Base-by-base conservation (phyloP, 2,329 filamentous ascomycete genomes). In the Fusarium haematococcum region DNA sequence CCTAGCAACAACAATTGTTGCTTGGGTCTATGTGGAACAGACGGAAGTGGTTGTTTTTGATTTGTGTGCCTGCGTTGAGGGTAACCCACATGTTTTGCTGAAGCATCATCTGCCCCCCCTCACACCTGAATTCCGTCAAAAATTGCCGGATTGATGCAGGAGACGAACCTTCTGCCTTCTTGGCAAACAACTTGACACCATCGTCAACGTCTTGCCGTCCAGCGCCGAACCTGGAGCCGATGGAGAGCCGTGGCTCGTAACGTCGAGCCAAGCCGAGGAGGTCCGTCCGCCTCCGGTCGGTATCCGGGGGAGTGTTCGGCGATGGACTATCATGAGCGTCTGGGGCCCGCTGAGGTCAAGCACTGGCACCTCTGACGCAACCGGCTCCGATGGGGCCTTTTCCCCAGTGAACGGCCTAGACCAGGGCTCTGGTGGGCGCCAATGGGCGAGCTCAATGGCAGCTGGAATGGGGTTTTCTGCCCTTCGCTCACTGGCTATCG, bases 201-300 rank as follows among this genome's bases (percentile, higher is more conserved):
- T 45, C 27, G 16, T 56, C 23, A 35, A 58, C 25, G 20, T 52
- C 33, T 63, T 52, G 33, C 63, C 41, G 63, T 57, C 66, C 52
- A 52, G 52, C 54, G 56, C 65, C 50, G 69, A 72, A 57, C 23
- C 59, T 39, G 69, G 59, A 63, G 72, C 73, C 67, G 71, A 75
- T 68, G 18, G 50, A 54, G 57, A 75, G 65, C 74, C 72, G 66
- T 70, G 69, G 69, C 72, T 78, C 75, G 73, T 71, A 74, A 71
- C 60, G 60, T 76, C 71, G 68, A 75, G 62, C 57, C 63, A 68
- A 77, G 73, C 76, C 76, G 76, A 78, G 73, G 59, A 77, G 66
- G 67, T 68, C 70, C 69, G 76, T 67, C 63, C 69, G 58, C 39
- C 66, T 78, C 76, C 76, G 76, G 76, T 78, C 76, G 76, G 76